phyloP scores from a whole-genome alignment of 2,329 filamentous ascomycete genomes.

The Cercospora citrullina region DNA sequence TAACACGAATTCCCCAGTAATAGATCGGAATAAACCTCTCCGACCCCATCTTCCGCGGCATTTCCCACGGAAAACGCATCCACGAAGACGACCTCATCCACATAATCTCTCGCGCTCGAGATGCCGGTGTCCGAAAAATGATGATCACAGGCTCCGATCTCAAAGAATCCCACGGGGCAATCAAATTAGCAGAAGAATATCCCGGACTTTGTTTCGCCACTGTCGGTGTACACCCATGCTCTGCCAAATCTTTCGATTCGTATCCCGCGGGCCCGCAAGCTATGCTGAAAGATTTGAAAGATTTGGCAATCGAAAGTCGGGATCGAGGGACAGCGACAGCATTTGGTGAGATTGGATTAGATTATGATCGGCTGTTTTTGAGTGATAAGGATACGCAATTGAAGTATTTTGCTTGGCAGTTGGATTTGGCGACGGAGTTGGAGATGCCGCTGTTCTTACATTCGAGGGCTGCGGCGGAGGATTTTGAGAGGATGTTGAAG shows the following conservation, averaged over 20 bases:
- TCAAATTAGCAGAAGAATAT: slow-evolving; percentile 71
- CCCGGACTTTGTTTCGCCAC: slow-evolving; percentile 83
- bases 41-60: slow-evolving; percentile 83
- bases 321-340: slow-evolving; percentile 65
- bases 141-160: slow-evolving; percentile 93
- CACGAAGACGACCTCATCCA: slow-evolving; percentile 73
- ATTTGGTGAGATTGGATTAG: slow-evolving; percentile 92
- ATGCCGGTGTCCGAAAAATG: slow-evolving; percentile 81
- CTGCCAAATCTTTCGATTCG: slow-evolving; percentile 72
- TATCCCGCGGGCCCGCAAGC: slow-evolving; percentile 58
- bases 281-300: slow-evolving; percentile 60
- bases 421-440: slow-evolving; percentile 73
- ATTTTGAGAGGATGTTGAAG: slow-evolving; percentile 74
- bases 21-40: slow-evolving; percentile 93
- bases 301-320: slow-evolving; percentile 63
- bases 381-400: slow-evolving; percentile 77
- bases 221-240: slow-evolving; percentile 91
- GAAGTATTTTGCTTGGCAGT: slow-evolving; percentile 80
- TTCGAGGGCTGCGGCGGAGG: slow-evolving; percentile 79
- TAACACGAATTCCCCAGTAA: slow-evolving; percentile 15
- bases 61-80: slow-evolving; percentile 75
- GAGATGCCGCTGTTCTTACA: slow-evolving; percentile 90
- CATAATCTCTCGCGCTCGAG: slow-evolving; percentile 74
- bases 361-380: slow-evolving; percentile 89
- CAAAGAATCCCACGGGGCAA: slow-evolving; percentile 70